Percentiles rank a stretch among this genome's conserved stretches.
Conservation (phyloP, 192 early-diverging fungal species). For the Gryganskiella cystojenkinii region DNA sequence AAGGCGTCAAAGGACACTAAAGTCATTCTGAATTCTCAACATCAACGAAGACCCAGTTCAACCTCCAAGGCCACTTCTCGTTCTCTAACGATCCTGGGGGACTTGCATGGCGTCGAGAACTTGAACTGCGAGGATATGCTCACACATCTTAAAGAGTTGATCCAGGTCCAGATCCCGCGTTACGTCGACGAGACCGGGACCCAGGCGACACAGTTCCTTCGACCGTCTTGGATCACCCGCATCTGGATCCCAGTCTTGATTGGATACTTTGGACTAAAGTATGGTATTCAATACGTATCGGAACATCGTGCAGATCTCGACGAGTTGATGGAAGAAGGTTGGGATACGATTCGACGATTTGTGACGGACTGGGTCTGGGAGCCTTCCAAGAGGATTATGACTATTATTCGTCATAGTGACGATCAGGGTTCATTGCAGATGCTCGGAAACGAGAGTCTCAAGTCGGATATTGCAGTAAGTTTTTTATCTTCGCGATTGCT, state of each 20-base stretch:
- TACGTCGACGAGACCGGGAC: constrained; percentile 48
- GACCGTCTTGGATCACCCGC: constrained; percentile 65
- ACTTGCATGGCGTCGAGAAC: constrained; percentile 19
- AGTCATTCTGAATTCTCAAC: constrained; percentile 18
- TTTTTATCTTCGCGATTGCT: no score
- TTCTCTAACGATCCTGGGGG: constrained; percentile 38
- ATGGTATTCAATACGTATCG: constrained; percentile 57
- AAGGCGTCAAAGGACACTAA: constrained; percentile 44
- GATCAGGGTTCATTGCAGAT: constrained; percentile 73
- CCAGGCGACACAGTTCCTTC: constrained; percentile 59
- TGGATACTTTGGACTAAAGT: constrained; percentile 55
- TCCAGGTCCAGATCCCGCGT: constrained; percentile 34
- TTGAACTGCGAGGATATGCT: constrained; percentile 16
- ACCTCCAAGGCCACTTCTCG: constrained; percentile 23
- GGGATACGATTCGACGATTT: constrained; percentile 71
- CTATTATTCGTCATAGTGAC: constrained; percentile 85
- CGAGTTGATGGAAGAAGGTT: constrained; percentile 58
- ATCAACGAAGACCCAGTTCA: constrained; percentile 2
- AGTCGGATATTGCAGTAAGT: constrained; percentile 79
- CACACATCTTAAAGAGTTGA: constrained; percentile 41
- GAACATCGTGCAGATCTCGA: constrained; percentile 63
- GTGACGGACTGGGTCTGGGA: constrained; percentile 81
- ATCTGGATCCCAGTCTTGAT: constrained; percentile 75
- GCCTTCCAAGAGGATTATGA: constrained; percentile 76
- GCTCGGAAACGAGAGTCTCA: constrained; percentile 77